These are phyloP conservation scores for Neurospora tetrasperma DNA, from an alignment of 495 filamentous ascomycete species.

Conservation along the genomic window DNA sequence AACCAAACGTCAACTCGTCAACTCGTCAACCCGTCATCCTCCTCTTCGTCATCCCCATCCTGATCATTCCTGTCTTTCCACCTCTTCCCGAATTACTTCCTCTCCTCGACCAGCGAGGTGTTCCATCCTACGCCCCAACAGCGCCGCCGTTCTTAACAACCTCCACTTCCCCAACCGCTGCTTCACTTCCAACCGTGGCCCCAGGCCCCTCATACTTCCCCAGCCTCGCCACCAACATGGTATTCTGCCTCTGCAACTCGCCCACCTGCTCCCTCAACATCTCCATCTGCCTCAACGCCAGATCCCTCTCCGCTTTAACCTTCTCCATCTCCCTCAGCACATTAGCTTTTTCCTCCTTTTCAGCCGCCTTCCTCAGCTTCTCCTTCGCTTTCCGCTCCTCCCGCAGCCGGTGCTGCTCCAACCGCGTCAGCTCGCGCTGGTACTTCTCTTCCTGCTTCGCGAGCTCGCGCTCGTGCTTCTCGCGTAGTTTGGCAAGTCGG, in stretches of 20 bases:
- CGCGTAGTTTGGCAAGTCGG: constrained; percentile 38
- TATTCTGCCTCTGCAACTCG: constrained; percentile 58
- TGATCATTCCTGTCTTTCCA: background rate
- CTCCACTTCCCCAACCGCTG: background rate
- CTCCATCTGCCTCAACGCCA: constrained; percentile 49
- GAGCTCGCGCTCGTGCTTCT: constrained; percentile 50
- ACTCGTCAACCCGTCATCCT: background rate
- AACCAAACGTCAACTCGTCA: background rate
- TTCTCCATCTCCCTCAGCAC: constrained; percentile 39
- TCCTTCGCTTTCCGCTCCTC: constrained; percentile 54
- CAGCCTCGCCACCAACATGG: constrained; percentile 40
- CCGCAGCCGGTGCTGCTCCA: constrained; percentile 51
- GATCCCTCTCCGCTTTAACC: constrained; percentile 44
- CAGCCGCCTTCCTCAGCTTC: constrained; percentile 38
- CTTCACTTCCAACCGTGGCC: background rate
- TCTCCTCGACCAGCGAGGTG: background rate
- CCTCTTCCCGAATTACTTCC: background rate
- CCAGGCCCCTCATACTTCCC: constrained; percentile 21
- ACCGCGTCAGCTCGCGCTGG: constrained; percentile 48
- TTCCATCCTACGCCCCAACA: background rate
- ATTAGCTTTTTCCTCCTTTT: constrained; percentile 44
- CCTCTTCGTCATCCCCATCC: background rate
- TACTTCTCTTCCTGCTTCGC: constrained; percentile 56
- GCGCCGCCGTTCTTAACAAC: background rate
- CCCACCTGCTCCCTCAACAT: constrained; percentile 52